A percentile compares a stretch with the other conserved stretches of the same genome.
phyloP scores from a whole-genome alignment of 2,329 filamentous ascomycete species.

The Talaromyces pinophilus region DNA sequence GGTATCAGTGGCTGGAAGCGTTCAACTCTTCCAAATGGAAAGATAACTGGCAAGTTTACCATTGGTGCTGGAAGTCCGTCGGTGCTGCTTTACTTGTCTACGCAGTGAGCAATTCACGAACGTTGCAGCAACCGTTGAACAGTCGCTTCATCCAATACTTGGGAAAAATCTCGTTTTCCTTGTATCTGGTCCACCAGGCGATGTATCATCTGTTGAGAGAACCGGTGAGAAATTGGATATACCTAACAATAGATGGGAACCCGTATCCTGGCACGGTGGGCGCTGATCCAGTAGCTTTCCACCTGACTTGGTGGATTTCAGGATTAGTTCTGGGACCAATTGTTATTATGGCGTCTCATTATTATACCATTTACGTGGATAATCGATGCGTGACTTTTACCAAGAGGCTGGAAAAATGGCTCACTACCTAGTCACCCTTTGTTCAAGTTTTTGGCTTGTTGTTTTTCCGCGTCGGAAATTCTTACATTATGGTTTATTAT shows the following conservation, averaged over 20 bases:
- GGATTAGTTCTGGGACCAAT: constrained; percentile 24
- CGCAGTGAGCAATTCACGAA: constrained; percentile 26
- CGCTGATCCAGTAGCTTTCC: constrained; percentile 22
- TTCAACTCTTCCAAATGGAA: constrained; percentile 27
- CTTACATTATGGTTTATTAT: too few species aligned
- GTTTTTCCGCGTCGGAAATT: background rate
- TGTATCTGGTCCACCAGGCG: constrained; percentile 33
- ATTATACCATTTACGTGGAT: constrained; percentile 29
- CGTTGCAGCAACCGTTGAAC: constrained; percentile 27
- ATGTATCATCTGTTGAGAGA: constrained; percentile 27
- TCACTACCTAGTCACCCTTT: background rate
- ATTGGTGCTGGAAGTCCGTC: constrained; percentile 28
- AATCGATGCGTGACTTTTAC: constrained; percentile 27
- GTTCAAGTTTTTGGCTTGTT: background rate
- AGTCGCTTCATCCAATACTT: constrained; percentile 31
- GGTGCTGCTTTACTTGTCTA: constrained; percentile 27
- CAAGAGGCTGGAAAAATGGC: constrained; percentile 27
- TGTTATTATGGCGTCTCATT: constrained; percentile 23
- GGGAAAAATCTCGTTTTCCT: constrained; percentile 35
- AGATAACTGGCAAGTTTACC: constrained; percentile 26
- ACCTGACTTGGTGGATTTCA: constrained; percentile 26
- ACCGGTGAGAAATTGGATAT: constrained; percentile 26
- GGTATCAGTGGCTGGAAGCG: constrained; percentile 26
- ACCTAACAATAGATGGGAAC: constrained; percentile 21
- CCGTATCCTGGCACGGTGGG: constrained; percentile 23